These are phyloP conservation scores for Entomophthora muscae DNA, from an alignment of 371 early-diverging fungal species.

Conservation along the genomic window DNA sequence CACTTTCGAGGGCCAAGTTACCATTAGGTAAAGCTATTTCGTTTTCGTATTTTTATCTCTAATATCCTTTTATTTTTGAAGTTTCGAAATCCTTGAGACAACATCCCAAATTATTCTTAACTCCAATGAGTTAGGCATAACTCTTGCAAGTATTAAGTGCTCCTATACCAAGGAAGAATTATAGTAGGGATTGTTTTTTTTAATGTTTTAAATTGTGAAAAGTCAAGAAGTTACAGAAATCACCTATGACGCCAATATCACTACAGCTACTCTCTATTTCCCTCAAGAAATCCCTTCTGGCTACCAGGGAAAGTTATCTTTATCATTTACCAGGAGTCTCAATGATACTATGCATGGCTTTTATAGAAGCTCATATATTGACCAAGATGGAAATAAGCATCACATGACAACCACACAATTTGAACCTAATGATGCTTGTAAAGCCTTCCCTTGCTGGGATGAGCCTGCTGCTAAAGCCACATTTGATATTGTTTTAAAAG, in stretches of 20 bases:
- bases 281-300: conserved; percentile 22
- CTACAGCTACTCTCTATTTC: not conserved
- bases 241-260: not conserved
- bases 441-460: conserved; percentile 86
- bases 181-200: not conserved
- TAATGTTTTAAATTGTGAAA: not conserved
- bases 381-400: conserved; percentile 34
- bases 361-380: conserved; percentile 56
- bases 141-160: not conserved
- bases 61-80: not conserved
- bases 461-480: conserved; percentile 84
- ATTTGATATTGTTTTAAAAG: conserved; percentile 60
- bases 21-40: conserved; percentile 13
- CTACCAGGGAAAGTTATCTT: conserved; percentile 23
- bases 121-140: not conserved
- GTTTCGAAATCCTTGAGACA: not conserved
- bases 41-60: not conserved
- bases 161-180: not conserved
- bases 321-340: conserved; percentile 45
- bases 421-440: conserved; percentile 82
- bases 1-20: conserved; percentile 41
- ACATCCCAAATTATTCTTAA: not conserved
- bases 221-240: not conserved
- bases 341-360: conserved; percentile 76
- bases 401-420: conserved; percentile 76